Evolutionary conservation across 2,329 filamentous ascomycete genomes (phyloP).

Genomic region (Coniochaeta sp.): DNA sequence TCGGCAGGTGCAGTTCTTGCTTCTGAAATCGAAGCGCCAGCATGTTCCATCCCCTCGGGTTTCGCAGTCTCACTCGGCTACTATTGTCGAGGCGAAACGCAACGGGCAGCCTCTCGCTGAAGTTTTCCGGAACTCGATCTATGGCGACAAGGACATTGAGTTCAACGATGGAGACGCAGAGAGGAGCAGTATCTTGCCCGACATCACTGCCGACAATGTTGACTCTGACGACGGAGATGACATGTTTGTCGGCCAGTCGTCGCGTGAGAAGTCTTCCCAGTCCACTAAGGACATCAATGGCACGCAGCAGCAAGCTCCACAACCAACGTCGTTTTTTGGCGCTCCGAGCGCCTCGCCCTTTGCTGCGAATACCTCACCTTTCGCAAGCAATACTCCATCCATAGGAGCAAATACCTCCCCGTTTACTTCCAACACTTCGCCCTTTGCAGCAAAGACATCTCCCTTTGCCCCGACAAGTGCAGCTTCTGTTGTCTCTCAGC

Average conservation of each 20-base stretch:
- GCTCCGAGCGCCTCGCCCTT: background rate
- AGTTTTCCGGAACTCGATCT: constrained; percentile 49
- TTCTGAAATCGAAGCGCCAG: constrained; percentile 36
- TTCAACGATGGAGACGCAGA: background rate
- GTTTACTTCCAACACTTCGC: background rate
- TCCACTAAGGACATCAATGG: background rate
- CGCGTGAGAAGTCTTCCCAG: background rate
- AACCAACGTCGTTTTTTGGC: background rate
- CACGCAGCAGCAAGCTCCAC: background rate
- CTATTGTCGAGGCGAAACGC: constrained; percentile 54
- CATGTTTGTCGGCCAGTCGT: background rate
- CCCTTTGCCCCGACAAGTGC: background rate
- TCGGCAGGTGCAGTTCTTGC: constrained; percentile 24
- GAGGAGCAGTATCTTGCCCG: background rate
- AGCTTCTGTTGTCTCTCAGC: background rate
- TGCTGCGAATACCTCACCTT: background rate
- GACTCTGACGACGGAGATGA: background rate
- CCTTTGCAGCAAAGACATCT: background rate
- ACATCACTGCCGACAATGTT: background rate
- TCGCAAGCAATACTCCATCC: background rate
- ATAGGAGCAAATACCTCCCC: background rate
- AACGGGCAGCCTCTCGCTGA: constrained; percentile 41
- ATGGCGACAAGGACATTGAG: constrained; percentile 23
- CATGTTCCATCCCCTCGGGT: constrained; percentile 40
- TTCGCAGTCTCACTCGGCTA: constrained; percentile 46